These are phyloP conservation scores for Leishmania arabica DNA, from an alignment of 208 protist genomes.

Conservation along the genomic window DNA sequence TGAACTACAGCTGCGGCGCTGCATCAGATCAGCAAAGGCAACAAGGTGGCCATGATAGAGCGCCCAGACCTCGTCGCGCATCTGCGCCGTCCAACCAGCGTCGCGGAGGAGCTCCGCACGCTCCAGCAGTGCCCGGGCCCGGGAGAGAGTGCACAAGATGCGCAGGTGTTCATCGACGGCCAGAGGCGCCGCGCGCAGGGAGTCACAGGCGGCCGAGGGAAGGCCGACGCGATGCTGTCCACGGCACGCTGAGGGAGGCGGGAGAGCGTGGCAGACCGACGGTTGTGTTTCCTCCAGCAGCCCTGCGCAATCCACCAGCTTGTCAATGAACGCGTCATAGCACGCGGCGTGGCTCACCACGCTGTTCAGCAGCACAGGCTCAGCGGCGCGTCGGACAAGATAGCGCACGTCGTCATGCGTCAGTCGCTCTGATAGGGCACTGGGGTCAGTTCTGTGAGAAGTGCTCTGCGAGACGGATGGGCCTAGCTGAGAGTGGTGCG, in stretches of 20 bases:
- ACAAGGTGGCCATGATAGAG: slow-evolving; percentile 56
- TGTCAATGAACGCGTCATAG: slow-evolving; percentile 16
- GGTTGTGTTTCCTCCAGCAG: slow-evolving; percentile 22
- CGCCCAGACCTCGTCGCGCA: slow-evolving; percentile 65
- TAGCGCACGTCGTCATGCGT: slow-evolving; percentile 20
- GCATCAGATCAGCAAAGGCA: slow-evolving; percentile 34
- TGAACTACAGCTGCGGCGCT: slow-evolving; percentile 1
- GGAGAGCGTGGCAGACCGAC: slow-evolving; percentile 9
- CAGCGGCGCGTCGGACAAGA: slow-evolving; percentile 17
- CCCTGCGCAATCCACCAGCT: slow-evolving; percentile 11
- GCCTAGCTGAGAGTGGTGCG: slow-evolving; percentile 2
- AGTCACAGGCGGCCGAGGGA: background rate
- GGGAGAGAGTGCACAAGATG: slow-evolving; percentile 45
- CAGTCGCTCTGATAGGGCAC: slow-evolving; percentile 7
- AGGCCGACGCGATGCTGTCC: slow-evolving; percentile 7
- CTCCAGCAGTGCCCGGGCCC: slow-evolving; percentile 59
- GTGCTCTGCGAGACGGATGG: background rate
- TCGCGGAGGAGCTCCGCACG: slow-evolving; percentile 9
- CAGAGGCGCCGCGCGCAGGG: slow-evolving; percentile 8
- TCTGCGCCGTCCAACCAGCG: slow-evolving; percentile 28
- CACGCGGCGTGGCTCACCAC: slow-evolving; percentile 17
- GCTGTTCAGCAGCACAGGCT: slow-evolving; percentile 9
- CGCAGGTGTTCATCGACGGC: slow-evolving; percentile 35
- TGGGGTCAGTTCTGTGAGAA: background rate
- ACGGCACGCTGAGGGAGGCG: slow-evolving; percentile 22